Base-by-base conservation (phyloP, 352 stramenopile genomes). In the Phytopythium litorale region DNA sequence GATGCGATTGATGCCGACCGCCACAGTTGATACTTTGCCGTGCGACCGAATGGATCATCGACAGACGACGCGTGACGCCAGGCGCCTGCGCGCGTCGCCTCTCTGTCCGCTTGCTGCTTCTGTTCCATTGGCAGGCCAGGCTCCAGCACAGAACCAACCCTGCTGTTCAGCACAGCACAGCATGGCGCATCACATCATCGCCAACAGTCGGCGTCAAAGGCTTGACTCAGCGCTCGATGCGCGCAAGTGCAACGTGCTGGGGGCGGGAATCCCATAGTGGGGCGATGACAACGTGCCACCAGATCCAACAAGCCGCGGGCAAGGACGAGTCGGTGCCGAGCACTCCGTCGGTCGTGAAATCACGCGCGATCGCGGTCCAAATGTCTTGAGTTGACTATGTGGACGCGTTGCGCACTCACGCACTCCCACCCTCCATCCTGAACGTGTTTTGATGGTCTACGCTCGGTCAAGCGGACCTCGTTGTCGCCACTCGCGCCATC, bases 361-460 rank as follows among this genome's bases (percentile, higher is more conserved):
- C 19, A 19, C 42, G 42, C 6, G 5, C 40, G 40, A 21, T 45
- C 11, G 40, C 15, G n/a, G 19, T 32, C 25, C 6, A 2, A 15
- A 40, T 51, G 18, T 51, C 45, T 51, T 32, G 45, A 16, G 11
- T 32, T 28, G n/a, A 32, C 21, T 51, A 28, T 32, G n/a, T 7
- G 18, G 38, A 25, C 21, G 6, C 11, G 11, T 45, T 21, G 40
- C 8, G 40, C 15, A 45, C 40, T 43, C 28, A 4, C 28, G 4
- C 1, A 4, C 28, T 45, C 42, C 42, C 42, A 12, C 42, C 42
- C 9, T n/a, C 18, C 7, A 25, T 51, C 12, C 45, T 51, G 45
- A 32, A 51, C 45, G 45, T 18, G 45, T 51, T 51, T 51, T 32
- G 45, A 51, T 51, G 45, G 45, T 51, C 45, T 32, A 51, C 42